Evolutionary conservation across 2,329 filamentous ascomycete genomes (phyloP).

Genomic region (Trichophyton schoenleinii): DNA sequence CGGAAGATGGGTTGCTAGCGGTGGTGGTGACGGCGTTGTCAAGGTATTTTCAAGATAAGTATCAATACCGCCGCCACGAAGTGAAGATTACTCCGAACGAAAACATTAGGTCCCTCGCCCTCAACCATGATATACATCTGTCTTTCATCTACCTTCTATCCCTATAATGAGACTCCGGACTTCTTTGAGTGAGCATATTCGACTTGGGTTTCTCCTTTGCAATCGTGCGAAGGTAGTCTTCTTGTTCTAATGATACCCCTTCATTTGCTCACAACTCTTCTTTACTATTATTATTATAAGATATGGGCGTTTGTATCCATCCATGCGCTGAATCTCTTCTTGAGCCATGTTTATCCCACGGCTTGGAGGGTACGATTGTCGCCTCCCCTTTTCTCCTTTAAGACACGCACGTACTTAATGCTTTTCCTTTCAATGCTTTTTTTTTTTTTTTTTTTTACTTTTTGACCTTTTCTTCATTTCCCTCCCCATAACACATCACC

Average conservation of each 20-base stretch:
- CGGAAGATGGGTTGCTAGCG: constrained; percentile 85
- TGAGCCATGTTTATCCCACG: background rate
- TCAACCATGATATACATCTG: background rate
- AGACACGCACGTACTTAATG: constrained; percentile 13
- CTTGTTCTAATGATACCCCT: constrained; percentile 3
- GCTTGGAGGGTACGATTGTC: background rate
- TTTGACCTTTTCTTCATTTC: constrained; percentile 12
- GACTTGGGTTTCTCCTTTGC: background rate
- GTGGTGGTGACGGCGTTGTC: constrained; percentile 86
- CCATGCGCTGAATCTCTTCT: background rate
- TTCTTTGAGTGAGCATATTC: background rate
- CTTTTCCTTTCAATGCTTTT: constrained; percentile 18
- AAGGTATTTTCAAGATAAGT: constrained; percentile 59
- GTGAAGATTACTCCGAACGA: background rate
- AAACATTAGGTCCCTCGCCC: background rate
- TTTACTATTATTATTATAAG: constrained; percentile 4
- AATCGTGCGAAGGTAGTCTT: background rate
- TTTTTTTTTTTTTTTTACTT: constrained; percentile 15
- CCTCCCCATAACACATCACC: constrained; percentile 7
- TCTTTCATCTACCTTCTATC: background rate
- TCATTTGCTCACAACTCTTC: background rate
- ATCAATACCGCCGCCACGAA: background rate
- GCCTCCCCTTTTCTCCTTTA: background rate
- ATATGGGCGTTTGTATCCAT: background rate
- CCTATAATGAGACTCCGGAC: background rate